Percentiles rank a stretch among this genome's conserved stretches.
Conservation (phyloP, 345 rosid genomes). For the Heritiera littoralis region DNA sequence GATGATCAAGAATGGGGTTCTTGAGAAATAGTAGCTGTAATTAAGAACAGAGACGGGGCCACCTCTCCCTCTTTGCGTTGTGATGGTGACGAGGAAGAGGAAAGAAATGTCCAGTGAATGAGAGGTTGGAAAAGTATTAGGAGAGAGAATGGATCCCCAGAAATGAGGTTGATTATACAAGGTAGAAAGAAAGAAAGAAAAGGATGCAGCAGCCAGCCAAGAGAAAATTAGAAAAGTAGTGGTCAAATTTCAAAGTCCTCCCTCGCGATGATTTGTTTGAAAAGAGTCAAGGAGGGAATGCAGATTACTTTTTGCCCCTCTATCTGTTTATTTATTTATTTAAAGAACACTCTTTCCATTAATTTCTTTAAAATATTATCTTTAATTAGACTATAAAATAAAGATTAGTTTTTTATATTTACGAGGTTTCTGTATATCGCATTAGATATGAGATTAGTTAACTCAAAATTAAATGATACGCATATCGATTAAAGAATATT, state of each 20-base stretch:
- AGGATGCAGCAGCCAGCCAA: constrained; percentile 26
- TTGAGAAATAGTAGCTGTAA: background rate
- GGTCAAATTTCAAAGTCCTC: constrained; percentile 51
- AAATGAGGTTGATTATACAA: too few species aligned
- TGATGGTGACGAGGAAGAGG: background rate
- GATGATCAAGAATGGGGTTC: too few species aligned
- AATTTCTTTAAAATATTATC: too few species aligned
- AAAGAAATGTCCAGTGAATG: constrained; percentile 7
- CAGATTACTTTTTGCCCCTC: constrained; percentile 7
- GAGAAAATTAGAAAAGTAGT: constrained; percentile 42
- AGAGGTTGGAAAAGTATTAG: constrained; percentile 28
- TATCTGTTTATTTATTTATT: too few species aligned
- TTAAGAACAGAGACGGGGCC: background rate
- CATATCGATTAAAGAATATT: too few species aligned
- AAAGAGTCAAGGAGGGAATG: constrained; percentile 57
- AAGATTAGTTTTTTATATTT: too few species aligned
- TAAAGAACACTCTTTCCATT: too few species aligned
- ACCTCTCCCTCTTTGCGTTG: background rate
- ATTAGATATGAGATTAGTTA: too few species aligned
- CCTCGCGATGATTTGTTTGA: constrained; percentile 31
- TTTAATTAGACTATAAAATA: too few species aligned
- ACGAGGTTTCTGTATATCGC: too few species aligned
- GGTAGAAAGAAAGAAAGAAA: background rate
- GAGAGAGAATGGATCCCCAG: background rate
- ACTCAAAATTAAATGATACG: too few species aligned